Evolutionary conservation across 805 yeast genomes (phyloP), one percentile per base, ranked within the genome.

Genomic region (Yamadazyma endophytica): DNA sequence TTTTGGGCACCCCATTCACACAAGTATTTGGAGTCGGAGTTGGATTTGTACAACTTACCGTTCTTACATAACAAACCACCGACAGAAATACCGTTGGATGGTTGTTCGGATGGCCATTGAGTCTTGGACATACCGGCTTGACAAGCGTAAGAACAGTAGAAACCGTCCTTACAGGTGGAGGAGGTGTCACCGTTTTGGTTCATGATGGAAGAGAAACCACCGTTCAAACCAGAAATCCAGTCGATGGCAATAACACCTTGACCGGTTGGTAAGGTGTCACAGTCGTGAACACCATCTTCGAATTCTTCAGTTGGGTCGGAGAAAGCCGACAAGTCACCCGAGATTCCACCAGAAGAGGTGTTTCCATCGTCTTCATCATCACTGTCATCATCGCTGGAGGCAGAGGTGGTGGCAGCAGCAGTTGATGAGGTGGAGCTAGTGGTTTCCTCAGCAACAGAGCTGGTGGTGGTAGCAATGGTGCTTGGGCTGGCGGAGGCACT

Each of bases 81-180:
- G 46, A 90, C 77, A 26, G 97, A 83, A 35, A 82, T 82, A 68
- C 97, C 97, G 59, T 68, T 74, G 33, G 82, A 44, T 35, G 97
- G 97, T 71, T 90, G 98, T 33, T 56, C 44, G 26, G 80, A 64
- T 42, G 97, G 97, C 95, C 95, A 90, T 71, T 90, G 98, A 35
- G 97, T 87, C 79, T 90, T 90, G 53, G 97, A 86, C 96, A 87
- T 86, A 75, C 97, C 98, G 25, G 96, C 79, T 70, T 88, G 94
- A 72, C 98, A 90, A 38, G 97, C 95, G 65, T 90, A 90, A 37
- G 97, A 90, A 69, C 98, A 90, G 79, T 85, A 87, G 52, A 76
- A 76, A 37, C 97, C 97, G 47, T 89, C 96, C 42, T 68, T 58
- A 73, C 98, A 90, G 28, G 73, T 51, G 31, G 82, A 71, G 40